Base-by-base conservation (phyloP, 2,329 filamentous ascomycete genomes). In the Diplodia sapinea region DNA sequence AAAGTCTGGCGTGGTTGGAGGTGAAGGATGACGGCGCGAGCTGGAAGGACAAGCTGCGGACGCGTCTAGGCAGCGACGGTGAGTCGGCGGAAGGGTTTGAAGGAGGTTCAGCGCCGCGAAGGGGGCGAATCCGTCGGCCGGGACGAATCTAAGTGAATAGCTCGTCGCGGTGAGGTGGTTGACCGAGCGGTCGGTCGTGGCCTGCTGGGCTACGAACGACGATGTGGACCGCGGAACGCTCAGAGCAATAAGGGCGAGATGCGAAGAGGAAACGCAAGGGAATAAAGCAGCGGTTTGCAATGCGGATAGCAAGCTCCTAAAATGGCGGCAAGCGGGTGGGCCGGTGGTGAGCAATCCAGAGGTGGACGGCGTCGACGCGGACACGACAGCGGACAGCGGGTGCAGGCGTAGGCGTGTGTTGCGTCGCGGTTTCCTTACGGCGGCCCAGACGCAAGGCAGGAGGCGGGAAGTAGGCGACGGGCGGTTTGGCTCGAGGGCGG, bases 81-180 rank as follows among this genome's bases (percentile, higher is more conserved):
- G 51, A 43, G 49, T 49, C 33, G 51, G 54, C 62, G 20, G 23
- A 51, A 38, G 17, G 40, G 11, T 11, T 61, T 40, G 23, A n/a
- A 23, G 20, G 43, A 65, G n/a, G 15, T 54, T 40, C 54, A 54
- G 63, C 26, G 57, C 57, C 57, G 40, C 20, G 26, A 20, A 8
- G 20, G 15, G 26, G 43, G 47, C 59, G 15, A 63, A 36, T 68
- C 56, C 49, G 56, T 68, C 36, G 40, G 50, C 59, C 66, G 56
- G 57, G 66, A 68, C 67, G 67, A 68, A 57, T 68, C 67, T 68
- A 68, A 68, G 61, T 66, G 43, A 68, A 68, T 68, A 68, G 67
- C 40, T 68, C 67, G 67, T 66, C 62, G 67, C 43, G 66, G 66
- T 33, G 17, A 33, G 55, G 33, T 62, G 43, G 51, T 33, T 54